Percentiles rank a stretch among this genome's conserved stretches.
Conservation (phyloP, 192 early-diverging fungal species). For the Lobosporangium transversale region DNA sequence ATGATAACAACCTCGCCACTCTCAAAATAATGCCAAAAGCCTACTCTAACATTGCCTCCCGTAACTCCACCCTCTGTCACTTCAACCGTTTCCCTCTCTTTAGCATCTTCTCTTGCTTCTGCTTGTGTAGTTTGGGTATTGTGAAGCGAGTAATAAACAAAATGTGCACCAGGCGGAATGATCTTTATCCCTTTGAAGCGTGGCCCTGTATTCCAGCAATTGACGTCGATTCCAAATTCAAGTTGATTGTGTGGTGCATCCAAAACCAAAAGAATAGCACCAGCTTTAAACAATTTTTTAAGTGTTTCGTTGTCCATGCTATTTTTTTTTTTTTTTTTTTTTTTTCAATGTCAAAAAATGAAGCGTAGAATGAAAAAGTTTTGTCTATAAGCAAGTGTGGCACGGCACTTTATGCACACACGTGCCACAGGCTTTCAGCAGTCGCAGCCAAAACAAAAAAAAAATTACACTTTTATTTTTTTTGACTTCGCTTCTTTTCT, state of each 20-base stretch:
- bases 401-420: neutral
- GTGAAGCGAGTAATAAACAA: slow-evolving; percentile 80
- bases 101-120: neutral
- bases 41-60: slow-evolving; percentile 32
- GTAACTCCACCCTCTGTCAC: slow-evolving; percentile 24
- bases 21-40: slow-evolving; percentile 28
- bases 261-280: slow-evolving; percentile 83
- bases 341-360: too few relatives aligned
- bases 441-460: neutral
- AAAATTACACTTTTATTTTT: neutral
- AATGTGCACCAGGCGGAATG: slow-evolving; percentile 95
- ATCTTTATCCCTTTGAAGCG: slow-evolving; percentile 92
- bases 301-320: slow-evolving; percentile 88
- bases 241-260: slow-evolving; percentile 73
- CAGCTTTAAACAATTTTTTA: slow-evolving; percentile 76
- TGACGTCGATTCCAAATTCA: slow-evolving; percentile 92
- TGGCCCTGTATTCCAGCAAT: slow-evolving; percentile 90
- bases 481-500: neutral
- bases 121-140: slow-evolving; percentile 57
- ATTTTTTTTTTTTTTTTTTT: too few relatives aligned
- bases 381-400: too few relatives aligned
- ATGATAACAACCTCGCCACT: slow-evolving; percentile 76
- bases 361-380: too few relatives aligned
- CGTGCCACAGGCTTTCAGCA: neutral
- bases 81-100: slow-evolving; percentile 19